Evolutionary conservation across 2,329 filamentous ascomycete species (phyloP), one percentile per base, ranked within the genome.

Genomic region (Aspergillus neotritici): DNA sequence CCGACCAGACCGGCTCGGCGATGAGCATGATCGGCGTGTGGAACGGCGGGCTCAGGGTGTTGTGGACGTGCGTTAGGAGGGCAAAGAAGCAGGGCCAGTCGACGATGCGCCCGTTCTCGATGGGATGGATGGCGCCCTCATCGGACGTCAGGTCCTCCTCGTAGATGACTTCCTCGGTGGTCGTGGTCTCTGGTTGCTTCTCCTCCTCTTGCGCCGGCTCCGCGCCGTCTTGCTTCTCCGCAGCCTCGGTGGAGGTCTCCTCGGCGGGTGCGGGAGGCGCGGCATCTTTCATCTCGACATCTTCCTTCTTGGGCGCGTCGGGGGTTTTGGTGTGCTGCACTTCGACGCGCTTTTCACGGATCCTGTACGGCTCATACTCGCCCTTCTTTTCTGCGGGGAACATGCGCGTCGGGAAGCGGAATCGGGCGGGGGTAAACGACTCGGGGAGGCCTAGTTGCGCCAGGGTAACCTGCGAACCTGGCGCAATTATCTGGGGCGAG

Each of bases 71-170:
- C 43, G 90, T 86, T 60, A 98, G 79, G 58, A 97, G 84, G 28
- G 93, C 91, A 52, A 95, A 86, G 71, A 98, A 94, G 53, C 88
- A 91, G 1, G 83, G 78, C 88, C 94, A 95, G 63, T 97, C 82
- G 34, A 85, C 82, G 49, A 98, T 93, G 58, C 80, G 82, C 44
- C 93, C 93, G 52, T 84, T 81, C 74, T 68, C 60, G 41, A 98
- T 82, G 9, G 93, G 93, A 72, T 88, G 96, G 41, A 95, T 79
- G 3, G 93, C 93, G 47, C 87, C 93, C 66, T 96, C 87, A 46
- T 86, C 83, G 47, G 87, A 88, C 41, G 91, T 83, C 15, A 84
- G 82, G 62, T 96, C 89, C 70, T 97, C 93, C 53, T 96, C 85
- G 69, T 84, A 94, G 56, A 88, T 79, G 14, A 73, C 71, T 43